Conservation (phyloP, 345 rosid species). For the Luvunga scandens region DNA sequence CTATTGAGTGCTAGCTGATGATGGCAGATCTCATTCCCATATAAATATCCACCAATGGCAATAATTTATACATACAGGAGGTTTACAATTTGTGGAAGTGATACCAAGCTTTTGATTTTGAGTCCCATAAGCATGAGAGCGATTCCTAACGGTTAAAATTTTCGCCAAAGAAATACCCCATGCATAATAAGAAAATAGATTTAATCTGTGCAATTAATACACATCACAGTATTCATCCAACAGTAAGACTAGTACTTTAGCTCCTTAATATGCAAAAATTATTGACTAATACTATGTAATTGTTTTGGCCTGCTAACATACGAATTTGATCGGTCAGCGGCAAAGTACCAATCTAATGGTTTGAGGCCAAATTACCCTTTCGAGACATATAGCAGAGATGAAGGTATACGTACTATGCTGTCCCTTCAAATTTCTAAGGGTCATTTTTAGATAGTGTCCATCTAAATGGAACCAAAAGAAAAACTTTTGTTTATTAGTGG, state of each 20-base stretch:
- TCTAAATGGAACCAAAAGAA: background rate
- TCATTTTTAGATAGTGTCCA: background rate
- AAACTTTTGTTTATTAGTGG: slow-evolving; percentile 12
- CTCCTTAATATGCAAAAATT: background rate
- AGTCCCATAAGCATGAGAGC: too few species aligned
- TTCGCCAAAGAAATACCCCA: too few species aligned
- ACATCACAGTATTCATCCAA: too few species aligned
- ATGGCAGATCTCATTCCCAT: background rate
- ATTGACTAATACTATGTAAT: background rate
- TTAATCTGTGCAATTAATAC: too few species aligned
- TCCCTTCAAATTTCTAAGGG: slow-evolving; percentile 15
- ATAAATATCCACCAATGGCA: background rate
- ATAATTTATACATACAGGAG: background rate
- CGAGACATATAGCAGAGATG: background rate
- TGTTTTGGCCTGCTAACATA: background rate
- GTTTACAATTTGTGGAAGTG: background rate
- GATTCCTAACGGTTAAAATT: too few species aligned
- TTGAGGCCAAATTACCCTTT: background rate
- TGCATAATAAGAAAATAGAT: too few species aligned
- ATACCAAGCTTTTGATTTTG: background rate
- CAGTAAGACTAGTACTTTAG: background rate
- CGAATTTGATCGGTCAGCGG: slow-evolving; percentile 1
- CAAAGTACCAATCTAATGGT: background rate
- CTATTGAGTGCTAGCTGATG: background rate
- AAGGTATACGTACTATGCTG: background rate